These are phyloP conservation scores for Hymenotorrendiella dingleyae DNA, from an alignment of 2,329 filamentous ascomycete genomes.

Conservation along the genomic window DNA sequence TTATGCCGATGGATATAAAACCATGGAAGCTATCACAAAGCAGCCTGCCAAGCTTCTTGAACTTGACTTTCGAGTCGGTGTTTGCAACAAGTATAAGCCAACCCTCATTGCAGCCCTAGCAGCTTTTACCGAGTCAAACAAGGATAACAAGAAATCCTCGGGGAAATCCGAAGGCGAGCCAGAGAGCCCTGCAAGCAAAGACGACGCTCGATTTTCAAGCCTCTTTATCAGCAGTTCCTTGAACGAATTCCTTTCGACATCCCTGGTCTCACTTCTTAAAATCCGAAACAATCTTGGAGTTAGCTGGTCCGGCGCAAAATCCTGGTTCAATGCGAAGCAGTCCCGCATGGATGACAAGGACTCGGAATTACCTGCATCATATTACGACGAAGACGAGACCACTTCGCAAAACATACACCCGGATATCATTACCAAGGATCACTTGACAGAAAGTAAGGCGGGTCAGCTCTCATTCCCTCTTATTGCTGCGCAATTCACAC, in stretches of 20 bases:
- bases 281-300: slow-evolving; percentile 47
- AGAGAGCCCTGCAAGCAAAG: too few relatives aligned
- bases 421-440: slow-evolving; percentile 27
- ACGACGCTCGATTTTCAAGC: slow-evolving; percentile 39
- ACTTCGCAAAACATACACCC: slow-evolving; percentile 12
- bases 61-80: slow-evolving; percentile 62
- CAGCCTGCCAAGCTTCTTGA: slow-evolving; percentile 33
- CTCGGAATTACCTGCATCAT: slow-evolving; percentile 11
- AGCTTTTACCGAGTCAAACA: slow-evolving; percentile 30
- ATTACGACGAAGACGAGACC: slow-evolving; percentile 7
- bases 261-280: slow-evolving; percentile 57
- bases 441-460: slow-evolving; percentile 24
- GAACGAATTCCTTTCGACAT: slow-evolving; percentile 59
- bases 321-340: slow-evolving; percentile 24
- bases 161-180: slow-evolving; percentile 18
- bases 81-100: slow-evolving; percentile 69
- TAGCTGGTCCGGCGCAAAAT: slow-evolving; percentile 61
- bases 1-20: slow-evolving; percentile 56
- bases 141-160: slow-evolving; percentile 10
- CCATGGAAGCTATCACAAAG: slow-evolving; percentile 47
- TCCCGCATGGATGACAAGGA: slow-evolving; percentile 16
- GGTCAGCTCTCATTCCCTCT: slow-evolving; percentile 45
- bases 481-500: slow-evolving; percentile 64
- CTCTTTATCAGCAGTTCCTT: slow-evolving; percentile 70
- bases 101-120: slow-evolving; percentile 37